Evolutionary conservation across 2,329 filamentous ascomycete genomes (phyloP), one percentile per base, ranked within the genome.

Genomic region (Fusarium sororula): DNA sequence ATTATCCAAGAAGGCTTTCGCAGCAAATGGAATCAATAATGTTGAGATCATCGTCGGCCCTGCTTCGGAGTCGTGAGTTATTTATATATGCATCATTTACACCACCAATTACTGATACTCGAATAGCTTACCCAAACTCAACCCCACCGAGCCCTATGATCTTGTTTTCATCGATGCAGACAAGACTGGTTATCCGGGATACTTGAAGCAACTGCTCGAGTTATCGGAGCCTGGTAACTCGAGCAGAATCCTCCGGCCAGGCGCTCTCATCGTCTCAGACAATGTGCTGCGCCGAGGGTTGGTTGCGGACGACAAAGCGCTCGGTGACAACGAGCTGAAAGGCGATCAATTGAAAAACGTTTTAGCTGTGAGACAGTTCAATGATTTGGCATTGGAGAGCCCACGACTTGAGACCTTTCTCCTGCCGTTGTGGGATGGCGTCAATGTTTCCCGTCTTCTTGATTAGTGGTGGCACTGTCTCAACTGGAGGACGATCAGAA

Each of bases 81-180:
- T 18, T 14, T n/a, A 39, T 32, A 24, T 17, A 28, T 17, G 30
- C 26, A 38, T 37, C n/a, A 22, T 38, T 6, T 37, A 24, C 15
- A 28, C 37, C 12, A 14, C 11, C 7, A 18, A 20, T 32, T 42
- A 39, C 50, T 74, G 17, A 58, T 38, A 28, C 13, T 15, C 24
- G 17, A 17, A 7, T 72, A 83, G 67, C 73, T 79, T 65, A 63
- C 78, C 41, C 79, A 84, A 82, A 41, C 73, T 81, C 37, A 47
- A 58, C 37, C 72, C 76, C 30, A 47, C 35, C 15, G 66, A 73
- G 73, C 85, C 87, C 8, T 89, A 87, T 72, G 87, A 89, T 77
- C 79, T 88, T 50, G 82, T 89, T 76, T 89, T 89, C 77, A 83
- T 89, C 68, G 87, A 89, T 65, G 87, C 87, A 30, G 83, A 89